phyloP scores from a whole-genome alignment of 202 grass and related monocot species.

The Tripidium arundinaceum region DNA sequence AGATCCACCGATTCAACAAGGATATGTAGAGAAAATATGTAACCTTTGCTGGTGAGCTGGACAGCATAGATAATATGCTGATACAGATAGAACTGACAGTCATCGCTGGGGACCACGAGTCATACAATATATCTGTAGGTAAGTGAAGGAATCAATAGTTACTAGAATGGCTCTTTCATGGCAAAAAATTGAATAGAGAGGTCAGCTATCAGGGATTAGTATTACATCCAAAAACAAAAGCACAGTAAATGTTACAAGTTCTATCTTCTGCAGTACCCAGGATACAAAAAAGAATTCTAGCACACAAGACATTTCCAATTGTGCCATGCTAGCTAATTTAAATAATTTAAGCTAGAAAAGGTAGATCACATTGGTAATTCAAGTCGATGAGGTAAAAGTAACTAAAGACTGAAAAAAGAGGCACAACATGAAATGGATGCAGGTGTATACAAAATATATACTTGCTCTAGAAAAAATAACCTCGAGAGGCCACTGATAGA shows the following conservation, averaged over 20 bases:
- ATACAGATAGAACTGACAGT: slow-evolving; percentile 93
- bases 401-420: not conserved
- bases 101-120: slow-evolving; percentile 97
- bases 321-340: not conserved
- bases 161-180: not conserved
- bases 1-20: not conserved
- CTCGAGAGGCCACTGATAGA: not conserved
- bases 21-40: not conserved
- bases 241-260: not conserved
- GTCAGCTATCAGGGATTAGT: not conserved
- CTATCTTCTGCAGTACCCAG: not conserved
- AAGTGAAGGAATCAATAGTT: not conserved
- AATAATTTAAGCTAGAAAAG: not conserved
- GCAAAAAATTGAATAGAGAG: not conserved
- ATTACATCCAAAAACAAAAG: not conserved
- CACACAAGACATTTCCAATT: not conserved
- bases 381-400: not conserved
- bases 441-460: not conserved
- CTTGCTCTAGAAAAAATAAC: not conserved
- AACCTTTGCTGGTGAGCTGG: slow-evolving; percentile 93
- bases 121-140: slow-evolving; percentile 85
- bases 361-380: slow-evolving; percentile 1
- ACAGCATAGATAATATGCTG: slow-evolving; percentile 96
- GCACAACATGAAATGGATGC: not conserved
- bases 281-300: slow-evolving; percentile 3